phyloP scores from a whole-genome alignment of 129 eudicot genomes.

The Ambrosia artemisiifolia region DNA sequence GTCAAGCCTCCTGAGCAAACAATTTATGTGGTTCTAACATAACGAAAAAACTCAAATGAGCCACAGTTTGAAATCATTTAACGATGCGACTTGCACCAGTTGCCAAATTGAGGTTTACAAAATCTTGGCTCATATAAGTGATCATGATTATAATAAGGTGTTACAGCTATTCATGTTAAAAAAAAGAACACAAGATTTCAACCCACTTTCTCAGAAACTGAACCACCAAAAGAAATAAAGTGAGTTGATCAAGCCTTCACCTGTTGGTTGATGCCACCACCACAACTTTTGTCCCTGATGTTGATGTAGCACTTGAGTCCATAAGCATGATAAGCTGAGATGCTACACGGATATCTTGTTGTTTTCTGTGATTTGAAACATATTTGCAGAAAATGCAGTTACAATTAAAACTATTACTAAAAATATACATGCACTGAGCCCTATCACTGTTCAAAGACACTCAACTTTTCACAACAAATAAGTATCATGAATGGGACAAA shows the following conservation, averaged over 20 bases:
- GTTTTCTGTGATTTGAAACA: constrained; percentile 53
- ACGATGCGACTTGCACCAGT: too few species aligned
- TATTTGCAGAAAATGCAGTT: not conserved
- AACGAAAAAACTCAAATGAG: not conserved
- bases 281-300: constrained; percentile 59
- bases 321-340: constrained; percentile 81
- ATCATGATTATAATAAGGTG: not conserved
- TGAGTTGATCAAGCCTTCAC: constrained; percentile 36
- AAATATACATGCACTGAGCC: not conserved
- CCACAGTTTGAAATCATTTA: constrained; percentile 7
- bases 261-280: constrained; percentile 98
- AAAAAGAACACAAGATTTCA: not conserved
- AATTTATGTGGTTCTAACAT: constrained; percentile 9
- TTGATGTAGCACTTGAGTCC: constrained; percentile 64
- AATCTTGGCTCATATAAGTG: constrained; percentile 1
- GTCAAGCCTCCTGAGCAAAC: not conserved
- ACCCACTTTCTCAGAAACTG: not conserved
- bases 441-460: not conserved
- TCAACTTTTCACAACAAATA: not conserved
- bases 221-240: constrained; percentile 2
- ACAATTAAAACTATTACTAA: not conserved
- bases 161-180: not conserved
- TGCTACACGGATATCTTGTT: constrained; percentile 75
- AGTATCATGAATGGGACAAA: not conserved
- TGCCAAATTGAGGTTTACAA: too few species aligned